Evolutionary conservation across 2,329 filamentous ascomycete genomes (phyloP).

Genomic region (Corinectria fuckeliana): DNA sequence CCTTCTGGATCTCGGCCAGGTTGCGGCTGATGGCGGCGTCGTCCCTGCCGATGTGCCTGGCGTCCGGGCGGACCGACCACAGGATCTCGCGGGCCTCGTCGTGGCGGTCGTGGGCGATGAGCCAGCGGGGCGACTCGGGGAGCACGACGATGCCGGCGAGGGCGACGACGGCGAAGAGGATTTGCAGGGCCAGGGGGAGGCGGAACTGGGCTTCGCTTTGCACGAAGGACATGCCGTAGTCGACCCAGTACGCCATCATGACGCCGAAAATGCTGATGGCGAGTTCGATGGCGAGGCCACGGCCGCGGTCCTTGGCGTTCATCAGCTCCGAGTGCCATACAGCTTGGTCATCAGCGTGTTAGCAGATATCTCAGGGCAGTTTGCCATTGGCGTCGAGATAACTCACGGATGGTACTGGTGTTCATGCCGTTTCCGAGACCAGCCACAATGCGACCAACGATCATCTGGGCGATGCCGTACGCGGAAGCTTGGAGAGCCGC

Average conservation of each 20-base stretch:
- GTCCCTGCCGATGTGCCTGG: constrained; percentile 33
- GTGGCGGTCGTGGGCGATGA: constrained; percentile 47
- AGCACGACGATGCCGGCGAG: constrained; percentile 43
- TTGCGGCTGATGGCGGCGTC: constrained; percentile 37
- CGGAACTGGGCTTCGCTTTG: constrained; percentile 49
- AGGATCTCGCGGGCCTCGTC: constrained; percentile 50
- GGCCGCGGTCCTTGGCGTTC: constrained; percentile 48
- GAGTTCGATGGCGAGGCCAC: constrained; percentile 39
- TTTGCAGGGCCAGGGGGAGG: constrained; percentile 54
- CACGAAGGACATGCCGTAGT: constrained; percentile 48
- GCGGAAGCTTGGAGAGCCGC: constrained; percentile 50
- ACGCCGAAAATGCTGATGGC: constrained; percentile 49
- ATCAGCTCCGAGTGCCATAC: constrained; percentile 52
- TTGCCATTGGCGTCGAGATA: background rate
- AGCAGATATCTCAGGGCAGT: background rate
- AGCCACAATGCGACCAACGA: constrained; percentile 52
- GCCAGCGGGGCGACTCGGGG: constrained; percentile 53
- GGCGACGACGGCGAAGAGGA: constrained; percentile 48
- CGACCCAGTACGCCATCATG: constrained; percentile 45
- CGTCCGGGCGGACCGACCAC: constrained; percentile 41
- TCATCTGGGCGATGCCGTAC: constrained; percentile 49
- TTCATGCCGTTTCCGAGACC: constrained; percentile 56
- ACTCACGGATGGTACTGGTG: constrained; percentile 52
- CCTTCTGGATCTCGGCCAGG: constrained; percentile 47
- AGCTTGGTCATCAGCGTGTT: constrained; percentile 25